Evolutionary conservation across 768 basidiomycete genomes (phyloP).

Genomic region (Naganishia vaughanmartiniae): DNA sequence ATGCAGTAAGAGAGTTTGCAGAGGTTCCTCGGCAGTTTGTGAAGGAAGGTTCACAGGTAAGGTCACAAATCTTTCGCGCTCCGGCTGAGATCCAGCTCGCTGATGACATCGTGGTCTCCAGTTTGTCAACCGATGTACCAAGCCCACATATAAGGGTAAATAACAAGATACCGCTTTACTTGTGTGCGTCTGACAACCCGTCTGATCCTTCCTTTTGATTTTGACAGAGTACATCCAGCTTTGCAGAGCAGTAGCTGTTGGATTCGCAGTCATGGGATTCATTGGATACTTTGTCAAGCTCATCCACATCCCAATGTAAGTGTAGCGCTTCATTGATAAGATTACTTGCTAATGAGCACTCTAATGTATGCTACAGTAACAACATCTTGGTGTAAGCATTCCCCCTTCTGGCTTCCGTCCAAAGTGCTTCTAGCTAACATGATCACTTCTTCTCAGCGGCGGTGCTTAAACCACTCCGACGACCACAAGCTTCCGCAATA

Average conservation of each 20-base stretch:
- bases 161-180: neutral
- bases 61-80: slow-evolving; percentile 33
- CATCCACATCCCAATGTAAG: slow-evolving; percentile 96
- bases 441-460: slow-evolving; percentile 6
- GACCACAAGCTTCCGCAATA: neutral
- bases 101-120: slow-evolving; percentile 48
- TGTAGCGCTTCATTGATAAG: slow-evolving; percentile 34
- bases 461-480: slow-evolving; percentile 8
- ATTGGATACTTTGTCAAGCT: slow-evolving; percentile 98
- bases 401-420: neutral
- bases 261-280: slow-evolving; percentile 98
- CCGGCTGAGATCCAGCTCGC: neutral
- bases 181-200: neutral
- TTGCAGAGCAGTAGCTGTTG: slow-evolving; percentile 91
- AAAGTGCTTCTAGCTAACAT: neutral
- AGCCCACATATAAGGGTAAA: slow-evolving; percentile 90
- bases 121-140: slow-evolving; percentile 97
- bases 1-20: slow-evolving; percentile 77
- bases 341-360: neutral
- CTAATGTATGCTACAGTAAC: slow-evolving; percentile 61
- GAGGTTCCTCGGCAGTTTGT: slow-evolving; percentile 89
- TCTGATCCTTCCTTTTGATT: neutral
- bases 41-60: slow-evolving; percentile 86
- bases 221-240: slow-evolving; percentile 84
- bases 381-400: slow-evolving; percentile 91